Percentiles rank a stretch among this genome's conserved stretches.
Evolutionary conservation across 2,329 filamentous ascomycete genomes (phyloP).

Genomic region (Trichoderma koningii): DNA sequence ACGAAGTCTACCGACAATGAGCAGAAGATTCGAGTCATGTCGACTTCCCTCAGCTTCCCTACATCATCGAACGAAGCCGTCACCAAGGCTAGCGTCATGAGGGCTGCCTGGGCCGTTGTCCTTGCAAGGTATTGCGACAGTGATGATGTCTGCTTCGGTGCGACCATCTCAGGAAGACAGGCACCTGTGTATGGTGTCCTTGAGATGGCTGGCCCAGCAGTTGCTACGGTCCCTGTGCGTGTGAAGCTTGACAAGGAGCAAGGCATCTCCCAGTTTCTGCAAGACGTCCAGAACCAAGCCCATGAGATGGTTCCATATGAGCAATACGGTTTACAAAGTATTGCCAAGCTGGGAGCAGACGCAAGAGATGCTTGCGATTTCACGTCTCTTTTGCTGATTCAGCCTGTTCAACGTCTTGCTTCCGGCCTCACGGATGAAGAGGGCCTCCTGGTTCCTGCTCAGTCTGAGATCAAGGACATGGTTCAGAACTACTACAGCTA

Average conservation of each 20-base stretch:
- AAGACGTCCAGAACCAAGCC: conserved; percentile 18
- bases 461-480: not conserved
- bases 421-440: not conserved
- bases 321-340: conserved; percentile 32
- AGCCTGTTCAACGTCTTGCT: conserved; percentile 25
- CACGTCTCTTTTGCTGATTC: conserved; percentile 36
- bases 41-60: conserved; percentile 6
- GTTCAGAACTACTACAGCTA: conserved; percentile 25
- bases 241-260: conserved; percentile 25
- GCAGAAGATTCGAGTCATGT: not conserved
- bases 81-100: conserved; percentile 31
- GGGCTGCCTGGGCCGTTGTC: conserved; percentile 35
- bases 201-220: conserved; percentile 36
- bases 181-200: conserved; percentile 35
- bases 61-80: conserved; percentile 3
- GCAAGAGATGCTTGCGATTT: conserved; percentile 34
- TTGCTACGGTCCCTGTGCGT: conserved; percentile 38
- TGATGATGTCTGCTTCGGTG: conserved; percentile 35
- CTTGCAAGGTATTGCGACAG: conserved; percentile 31
- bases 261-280: conserved; percentile 29
- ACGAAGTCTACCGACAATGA: not conserved
- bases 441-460: not conserved
- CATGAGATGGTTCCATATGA: conserved; percentile 28
- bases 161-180: conserved; percentile 36
- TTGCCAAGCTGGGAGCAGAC: conserved; percentile 27